Evolutionary conservation across 192 early-diverging fungal species (phyloP).

Genomic region (Funneliformis geosporum): DNA sequence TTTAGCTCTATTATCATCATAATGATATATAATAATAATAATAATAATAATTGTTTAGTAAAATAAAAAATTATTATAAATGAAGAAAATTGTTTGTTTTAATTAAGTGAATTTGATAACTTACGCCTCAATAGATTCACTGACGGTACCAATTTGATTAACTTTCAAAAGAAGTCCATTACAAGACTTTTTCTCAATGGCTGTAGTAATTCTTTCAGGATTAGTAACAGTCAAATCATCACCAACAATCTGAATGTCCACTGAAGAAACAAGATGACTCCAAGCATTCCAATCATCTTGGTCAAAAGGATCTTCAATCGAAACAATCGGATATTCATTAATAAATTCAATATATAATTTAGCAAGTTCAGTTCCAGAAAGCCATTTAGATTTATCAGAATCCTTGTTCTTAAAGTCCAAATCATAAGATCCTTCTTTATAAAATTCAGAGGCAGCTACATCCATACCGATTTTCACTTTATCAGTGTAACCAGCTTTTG

Average conservation of each 20-base stretch:
- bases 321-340: conserved; percentile 87
- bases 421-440: conserved; percentile 96
- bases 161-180: conserved; percentile 96
- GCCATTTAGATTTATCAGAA: conserved; percentile 71
- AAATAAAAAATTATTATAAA: neutral
- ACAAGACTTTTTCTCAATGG: conserved; percentile 92
- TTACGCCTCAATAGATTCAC: conserved; percentile 79
- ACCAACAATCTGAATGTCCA: conserved; percentile 89
- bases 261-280: conserved; percentile 66
- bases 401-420: conserved; percentile 95
- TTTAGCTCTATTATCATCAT: conserved; percentile 42
- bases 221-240: conserved; percentile 99
- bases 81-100: neutral
- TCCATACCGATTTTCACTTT: conserved; percentile 99
- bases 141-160: conserved; percentile 98
- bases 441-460: conserved; percentile 97
- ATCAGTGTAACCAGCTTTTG: conserved; percentile 92
- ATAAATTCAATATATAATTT: conserved; percentile 83
- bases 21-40: conserved; percentile 14
- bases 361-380: conserved; percentile 78
- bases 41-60: neutral
- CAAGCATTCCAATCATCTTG: conserved; percentile 98
- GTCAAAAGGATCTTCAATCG: conserved; percentile 99
- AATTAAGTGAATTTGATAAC: neutral
- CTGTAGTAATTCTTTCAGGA: conserved; percentile 86